Conservation (phyloP, 2,329 filamentous ascomycete species). For the Simplicillium aogashimaense region DNA sequence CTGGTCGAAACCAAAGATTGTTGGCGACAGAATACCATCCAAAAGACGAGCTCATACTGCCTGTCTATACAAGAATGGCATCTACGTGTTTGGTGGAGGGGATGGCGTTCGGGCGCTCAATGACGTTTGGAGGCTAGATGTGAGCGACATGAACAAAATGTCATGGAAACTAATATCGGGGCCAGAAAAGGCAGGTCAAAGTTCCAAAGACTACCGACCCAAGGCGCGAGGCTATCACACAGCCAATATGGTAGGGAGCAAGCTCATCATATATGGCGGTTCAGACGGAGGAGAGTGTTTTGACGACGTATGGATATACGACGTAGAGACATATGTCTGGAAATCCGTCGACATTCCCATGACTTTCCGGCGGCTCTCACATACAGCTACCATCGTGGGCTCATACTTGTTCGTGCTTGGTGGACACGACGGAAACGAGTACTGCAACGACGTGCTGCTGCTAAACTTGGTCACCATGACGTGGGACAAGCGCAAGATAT, state of each 20-base stretch:
- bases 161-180: constrained; percentile 55
- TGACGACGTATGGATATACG: constrained; percentile 64
- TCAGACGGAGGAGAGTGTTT: constrained; percentile 64
- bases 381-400: constrained; percentile 60
- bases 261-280: constrained; percentile 62
- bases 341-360: constrained; percentile 47
- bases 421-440: constrained; percentile 60
- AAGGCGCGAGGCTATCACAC: constrained; percentile 62
- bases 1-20: constrained; percentile 52
- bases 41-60: constrained; percentile 58
- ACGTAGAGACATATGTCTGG: constrained; percentile 53
- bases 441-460: constrained; percentile 58
- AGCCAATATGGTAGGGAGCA: constrained; percentile 62
- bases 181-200: constrained; percentile 24
- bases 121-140: constrained; percentile 64
- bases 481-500: constrained; percentile 59
- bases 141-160: constrained; percentile 57
- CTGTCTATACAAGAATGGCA: constrained; percentile 61
- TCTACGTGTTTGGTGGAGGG: constrained; percentile 63
- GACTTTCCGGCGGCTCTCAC: constrained; percentile 55
- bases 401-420: constrained; percentile 62
- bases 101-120: constrained; percentile 62
- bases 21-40: constrained; percentile 48
- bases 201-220: constrained; percentile 33
- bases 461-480: constrained; percentile 64